Evolutionary conservation across 1,284 basidiomycete genomes (phyloP).

Genomic region (Ceratobasidium sp.): DNA sequence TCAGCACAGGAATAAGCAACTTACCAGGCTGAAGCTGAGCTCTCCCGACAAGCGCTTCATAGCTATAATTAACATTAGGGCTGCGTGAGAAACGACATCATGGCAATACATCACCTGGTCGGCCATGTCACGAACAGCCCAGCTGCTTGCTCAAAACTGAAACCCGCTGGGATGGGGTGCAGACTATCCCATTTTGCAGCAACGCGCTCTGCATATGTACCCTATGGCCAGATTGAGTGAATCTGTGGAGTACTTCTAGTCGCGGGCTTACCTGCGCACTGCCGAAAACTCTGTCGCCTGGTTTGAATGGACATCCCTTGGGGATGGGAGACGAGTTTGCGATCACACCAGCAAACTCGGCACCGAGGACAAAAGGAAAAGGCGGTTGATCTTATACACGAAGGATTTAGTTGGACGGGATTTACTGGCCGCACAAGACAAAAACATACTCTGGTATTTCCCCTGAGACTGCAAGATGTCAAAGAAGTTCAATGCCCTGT

Average conservation of each 20-base stretch:
- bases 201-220: slow-evolving; percentile 78
- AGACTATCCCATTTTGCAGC: slow-evolving; percentile 64
- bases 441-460: slow-evolving; percentile 74
- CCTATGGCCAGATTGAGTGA: background rate
- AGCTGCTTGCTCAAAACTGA: slow-evolving; percentile 70
- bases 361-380: slow-evolving; percentile 84
- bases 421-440: slow-evolving; percentile 28
- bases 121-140: slow-evolving; percentile 87
- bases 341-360: slow-evolving; percentile 88
- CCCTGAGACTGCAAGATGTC: slow-evolving; percentile 89
- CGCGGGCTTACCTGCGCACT: slow-evolving; percentile 57
- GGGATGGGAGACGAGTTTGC: slow-evolving; percentile 82
- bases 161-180: slow-evolving; percentile 69
- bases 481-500: slow-evolving; percentile 76
- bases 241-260: slow-evolving; percentile 6
- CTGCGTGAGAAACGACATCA: background rate
- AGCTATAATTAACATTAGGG: slow-evolving; percentile 7
- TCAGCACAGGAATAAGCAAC: slow-evolving; percentile 44
- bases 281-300: slow-evolving; percentile 92
- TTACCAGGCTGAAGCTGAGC: slow-evolving; percentile 78
- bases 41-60: slow-evolving; percentile 87
- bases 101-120: slow-evolving; percentile 65
- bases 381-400: slow-evolving; percentile 67
- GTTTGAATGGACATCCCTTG: slow-evolving; percentile 78
- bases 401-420: background rate